Conservation (phyloP, 192 early-diverging fungal species). For the Coemansia brasiliensis region DNA sequence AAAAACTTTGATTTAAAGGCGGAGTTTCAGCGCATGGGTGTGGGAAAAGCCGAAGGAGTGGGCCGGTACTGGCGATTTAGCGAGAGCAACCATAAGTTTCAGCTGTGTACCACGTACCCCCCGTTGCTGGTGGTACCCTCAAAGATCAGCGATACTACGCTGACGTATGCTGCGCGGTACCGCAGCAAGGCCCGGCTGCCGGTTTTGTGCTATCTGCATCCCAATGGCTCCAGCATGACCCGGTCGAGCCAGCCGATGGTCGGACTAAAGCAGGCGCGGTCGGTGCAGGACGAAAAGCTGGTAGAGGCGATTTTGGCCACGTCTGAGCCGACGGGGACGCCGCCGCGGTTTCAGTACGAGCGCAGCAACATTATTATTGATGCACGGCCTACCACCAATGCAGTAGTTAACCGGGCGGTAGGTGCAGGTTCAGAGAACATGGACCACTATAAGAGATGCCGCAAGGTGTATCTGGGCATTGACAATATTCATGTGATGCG, state of each 20-base stretch:
- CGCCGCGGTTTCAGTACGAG: slow-evolving; percentile 49
- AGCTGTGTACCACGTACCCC: slow-evolving; percentile 92
- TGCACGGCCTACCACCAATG: slow-evolving; percentile 93
- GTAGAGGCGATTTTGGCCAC: slow-evolving; percentile 88
- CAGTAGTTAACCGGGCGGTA: slow-evolving; percentile 85
- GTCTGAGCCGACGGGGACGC: slow-evolving; percentile 42
- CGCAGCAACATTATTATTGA: slow-evolving; percentile 88
- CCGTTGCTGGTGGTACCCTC: slow-evolving; percentile 75
- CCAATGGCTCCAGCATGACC: slow-evolving; percentile 85
- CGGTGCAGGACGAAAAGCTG: slow-evolving; percentile 96
- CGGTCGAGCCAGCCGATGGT: slow-evolving; percentile 94
- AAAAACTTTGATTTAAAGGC: slow-evolving; percentile 63
- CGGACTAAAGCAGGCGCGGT: slow-evolving; percentile 91
- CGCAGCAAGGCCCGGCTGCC: slow-evolving; percentile 90
- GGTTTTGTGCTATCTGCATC: slow-evolving; percentile 85
- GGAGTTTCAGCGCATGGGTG: slow-evolving; percentile 87
- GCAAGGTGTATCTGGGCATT: slow-evolving; percentile 86
- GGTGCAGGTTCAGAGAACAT: slow-evolving; percentile 94
- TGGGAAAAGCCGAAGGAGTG: slow-evolving; percentile 45
- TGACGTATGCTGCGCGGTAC: slow-evolving; percentile 86
- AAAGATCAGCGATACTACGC: slow-evolving; percentile 85
- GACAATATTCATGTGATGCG: slow-evolving; percentile 99
- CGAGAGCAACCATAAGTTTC: slow-evolving; percentile 70
- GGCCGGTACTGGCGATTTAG: slow-evolving; percentile 78
- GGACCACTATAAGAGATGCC: slow-evolving; percentile 88